Base-by-base conservation (phyloP, 305 asterid genomes). In the Solanum hybrid region DNA sequence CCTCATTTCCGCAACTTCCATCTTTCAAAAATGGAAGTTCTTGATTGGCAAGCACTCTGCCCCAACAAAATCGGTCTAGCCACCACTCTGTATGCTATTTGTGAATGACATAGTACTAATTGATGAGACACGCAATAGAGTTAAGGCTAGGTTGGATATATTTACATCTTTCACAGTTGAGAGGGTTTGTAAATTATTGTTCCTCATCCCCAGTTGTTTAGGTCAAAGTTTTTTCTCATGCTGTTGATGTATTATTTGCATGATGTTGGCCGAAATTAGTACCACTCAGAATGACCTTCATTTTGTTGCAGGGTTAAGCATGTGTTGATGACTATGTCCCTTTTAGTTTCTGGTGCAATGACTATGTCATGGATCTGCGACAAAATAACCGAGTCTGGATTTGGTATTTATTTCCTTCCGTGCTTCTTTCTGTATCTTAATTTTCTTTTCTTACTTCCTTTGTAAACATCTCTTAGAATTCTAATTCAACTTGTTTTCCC, bases 331-430 rank as follows among this genome's bases (percentile, higher is more conserved):
- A 97, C 99, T 88, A 92, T 98, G 46, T 93, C 90, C 64, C 93
- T 93, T 89, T 92, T 97, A 95, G 99, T 95, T 85, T 95, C 95
- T 90, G 99, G 99, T 92, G 99, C 99, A 40, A 97, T 97, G 98
- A 96, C 98, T 89, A 94, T 93, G 94, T 94, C 97, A 80, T 96
- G 99, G 99, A 97, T 97, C 42, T 97, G 97, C 69, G 99, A 97
- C 93, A 94, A 94, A 93, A 97, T 97, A 91, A 33, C 99, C 5
- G 99, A 97, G 91, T 94, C 98, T 51, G 99, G 99, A 90, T 97
- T 97, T 90, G 99, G 99, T 97, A 97, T 37, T 46, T 46, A 39
- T 83, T 80, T 40, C 88, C 35, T 78, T 26, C 51, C 3, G 82
- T 85, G 28, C 24, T 88, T 24, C 33, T 39, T 46, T 67, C 89